phyloP scores from a whole-genome alignment of 805 yeast genomes.

The Ogataea allantospora region DNA sequence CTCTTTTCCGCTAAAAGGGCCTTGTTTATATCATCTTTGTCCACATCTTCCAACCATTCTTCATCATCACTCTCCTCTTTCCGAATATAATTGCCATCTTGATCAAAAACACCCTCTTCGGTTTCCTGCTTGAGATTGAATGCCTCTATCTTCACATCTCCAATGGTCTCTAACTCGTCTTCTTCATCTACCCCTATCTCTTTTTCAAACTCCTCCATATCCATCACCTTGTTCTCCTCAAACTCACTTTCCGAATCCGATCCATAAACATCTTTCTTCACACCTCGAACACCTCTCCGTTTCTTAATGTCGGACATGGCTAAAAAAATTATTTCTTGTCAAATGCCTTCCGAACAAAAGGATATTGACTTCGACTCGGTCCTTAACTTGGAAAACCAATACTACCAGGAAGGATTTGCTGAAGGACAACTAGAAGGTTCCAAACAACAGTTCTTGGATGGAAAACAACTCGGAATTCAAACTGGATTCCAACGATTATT shows the following conservation, averaged over 20 bases:
- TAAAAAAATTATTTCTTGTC: constrained; percentile 5
- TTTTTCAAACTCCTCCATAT: constrained; percentile 39
- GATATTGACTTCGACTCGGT: constrained; percentile 55
- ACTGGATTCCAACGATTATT: constrained; percentile 72
- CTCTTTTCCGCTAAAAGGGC: constrained; percentile 27
- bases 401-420: constrained; percentile 63
- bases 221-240: constrained; percentile 29
- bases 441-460: constrained; percentile 63
- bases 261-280: constrained; percentile 19
- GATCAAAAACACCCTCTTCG: constrained; percentile 59
- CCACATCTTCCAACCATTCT: constrained; percentile 25
- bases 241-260: constrained; percentile 22
- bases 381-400: constrained; percentile 58
- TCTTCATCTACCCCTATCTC: constrained; percentile 14
- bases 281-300: constrained; percentile 10
- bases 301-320: constrained; percentile 20
- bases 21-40: constrained; percentile 23
- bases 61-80: constrained; percentile 29
- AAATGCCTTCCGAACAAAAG: constrained; percentile 22
- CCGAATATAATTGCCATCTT: constrained; percentile 55
- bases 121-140: constrained; percentile 59
- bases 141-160: constrained; percentile 51
- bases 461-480: constrained; percentile 81
- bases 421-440: constrained; percentile 70
- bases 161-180: constrained; percentile 11